These are phyloP conservation scores for Strobilomyces confusus DNA, from an alignment of 768 basidiomycete species.

Conservation along the genomic window DNA sequence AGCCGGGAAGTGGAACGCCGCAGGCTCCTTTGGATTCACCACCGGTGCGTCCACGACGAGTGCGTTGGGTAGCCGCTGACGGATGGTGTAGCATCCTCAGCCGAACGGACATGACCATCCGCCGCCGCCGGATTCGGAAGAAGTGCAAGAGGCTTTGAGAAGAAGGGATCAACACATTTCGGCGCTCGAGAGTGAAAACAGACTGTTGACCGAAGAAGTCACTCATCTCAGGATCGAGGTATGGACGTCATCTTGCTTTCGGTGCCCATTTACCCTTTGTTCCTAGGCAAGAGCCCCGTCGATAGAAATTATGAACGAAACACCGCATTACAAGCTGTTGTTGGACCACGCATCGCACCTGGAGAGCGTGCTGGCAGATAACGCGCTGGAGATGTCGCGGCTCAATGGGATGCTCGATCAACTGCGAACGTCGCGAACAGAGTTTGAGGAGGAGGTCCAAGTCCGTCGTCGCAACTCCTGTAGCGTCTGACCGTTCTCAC, in stretches of 20 bases:
- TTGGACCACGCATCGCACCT: constrained; percentile 50
- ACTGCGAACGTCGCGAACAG: constrained; percentile 37
- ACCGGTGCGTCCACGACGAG: constrained; percentile 58
- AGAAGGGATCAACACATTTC: constrained; percentile 41
- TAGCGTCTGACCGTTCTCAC: constrained; percentile 10
- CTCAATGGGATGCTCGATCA: constrained; percentile 44
- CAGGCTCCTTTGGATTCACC: constrained; percentile 56
- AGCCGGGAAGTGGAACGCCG: constrained; percentile 40
- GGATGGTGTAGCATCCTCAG: constrained; percentile 37
- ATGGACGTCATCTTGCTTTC: constrained; percentile 6
- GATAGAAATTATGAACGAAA: constrained; percentile 44
- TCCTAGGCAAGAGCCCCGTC: constrained; percentile 40
- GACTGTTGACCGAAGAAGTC: constrained; percentile 43
- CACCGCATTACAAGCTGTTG: constrained; percentile 52
- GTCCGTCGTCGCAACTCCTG: constrained; percentile 32
- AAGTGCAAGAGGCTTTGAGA: constrained; percentile 26
- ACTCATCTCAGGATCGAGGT: constrained; percentile 45
- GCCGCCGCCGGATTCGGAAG: constrained; percentile 41
- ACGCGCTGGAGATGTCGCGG: constrained; percentile 34
- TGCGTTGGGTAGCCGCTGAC: constrained; percentile 34
- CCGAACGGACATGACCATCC: constrained; percentile 38
- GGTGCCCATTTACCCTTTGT: background rate
- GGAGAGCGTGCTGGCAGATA: constrained; percentile 40
- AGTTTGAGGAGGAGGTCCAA: constrained; percentile 43
- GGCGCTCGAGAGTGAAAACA: constrained; percentile 45